Evolutionary conservation across 2,329 filamentous ascomycete species (phyloP).

Genomic region (Colletotrichum lupini): DNA sequence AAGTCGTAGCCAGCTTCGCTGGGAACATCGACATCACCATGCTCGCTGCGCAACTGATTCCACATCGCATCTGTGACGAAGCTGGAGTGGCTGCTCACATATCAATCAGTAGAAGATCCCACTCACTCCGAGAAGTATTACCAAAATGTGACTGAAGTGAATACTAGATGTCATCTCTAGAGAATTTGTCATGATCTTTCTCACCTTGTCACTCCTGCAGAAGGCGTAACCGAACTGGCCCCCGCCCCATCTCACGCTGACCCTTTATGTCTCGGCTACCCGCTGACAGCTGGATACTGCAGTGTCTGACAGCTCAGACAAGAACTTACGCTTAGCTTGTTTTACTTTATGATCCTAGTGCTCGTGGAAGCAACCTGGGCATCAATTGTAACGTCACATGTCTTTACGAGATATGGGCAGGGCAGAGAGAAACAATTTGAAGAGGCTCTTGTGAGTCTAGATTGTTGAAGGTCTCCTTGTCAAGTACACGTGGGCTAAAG

Average conservation of each 20-base stretch:
- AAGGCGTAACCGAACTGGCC: not conserved
- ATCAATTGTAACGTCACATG: not conserved
- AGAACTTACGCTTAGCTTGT: not conserved
- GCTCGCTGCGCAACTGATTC: not conserved
- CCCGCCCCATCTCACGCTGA: not conserved
- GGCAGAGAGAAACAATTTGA: not conserved
- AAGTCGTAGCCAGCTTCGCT: not conserved
- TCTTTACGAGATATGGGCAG: not conserved
- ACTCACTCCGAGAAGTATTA: no score
- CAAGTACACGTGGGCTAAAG: not conserved
- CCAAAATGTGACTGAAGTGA: not conserved
- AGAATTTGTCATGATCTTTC: not conserved
- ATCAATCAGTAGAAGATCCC: fast-evolving
- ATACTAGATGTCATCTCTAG: not conserved
- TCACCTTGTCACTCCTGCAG: not conserved
- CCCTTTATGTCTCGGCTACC: conserved; percentile 11
- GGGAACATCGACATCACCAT: not conserved
- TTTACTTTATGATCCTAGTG: not conserved
- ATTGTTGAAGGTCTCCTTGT: not conserved
- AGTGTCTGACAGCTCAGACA: conserved; percentile 16
- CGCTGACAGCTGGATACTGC: not conserved
- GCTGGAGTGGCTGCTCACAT: not conserved
- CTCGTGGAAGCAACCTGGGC: not conserved
- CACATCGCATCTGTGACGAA: not conserved
- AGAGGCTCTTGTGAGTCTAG: not conserved